These are phyloP conservation scores for Blastomyces silverae DNA, from an alignment of 2,329 filamentous ascomycete species.

Conservation along the genomic window DNA sequence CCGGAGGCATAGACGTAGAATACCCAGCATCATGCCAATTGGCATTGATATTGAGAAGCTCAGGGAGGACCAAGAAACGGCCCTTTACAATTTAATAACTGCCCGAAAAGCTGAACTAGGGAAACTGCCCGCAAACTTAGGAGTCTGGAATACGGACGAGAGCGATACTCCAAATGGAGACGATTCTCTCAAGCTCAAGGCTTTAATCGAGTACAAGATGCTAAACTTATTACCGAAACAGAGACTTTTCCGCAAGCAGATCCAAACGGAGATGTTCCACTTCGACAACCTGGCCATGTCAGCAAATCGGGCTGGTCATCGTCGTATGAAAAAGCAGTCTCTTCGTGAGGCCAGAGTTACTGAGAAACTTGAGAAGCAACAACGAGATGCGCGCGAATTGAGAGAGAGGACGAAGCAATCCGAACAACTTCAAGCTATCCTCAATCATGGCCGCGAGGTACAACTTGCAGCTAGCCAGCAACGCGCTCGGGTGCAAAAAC, in stretches of 20 bases:
- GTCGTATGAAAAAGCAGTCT: conserved; percentile 94
- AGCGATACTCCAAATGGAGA: conserved; percentile 66
- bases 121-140: conserved; percentile 74
- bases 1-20: conserved; percentile 67
- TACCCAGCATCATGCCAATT: conserved; percentile 81
- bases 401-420: conserved; percentile 96
- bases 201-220: conserved; percentile 92
- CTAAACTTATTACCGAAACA: conserved; percentile 84
- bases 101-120: conserved; percentile 79
- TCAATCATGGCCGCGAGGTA: conserved; percentile 74
- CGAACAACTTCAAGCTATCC: conserved; percentile 83
- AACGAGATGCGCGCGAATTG: conserved; percentile 89
- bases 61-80: conserved; percentile 77
- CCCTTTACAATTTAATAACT: conserved; percentile 83
- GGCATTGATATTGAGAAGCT: conserved; percentile 83
- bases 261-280: conserved; percentile 87
- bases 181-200: conserved; percentile 76
- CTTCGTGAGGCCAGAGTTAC: conserved; percentile 92
- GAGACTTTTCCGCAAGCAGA: conserved; percentile 72
- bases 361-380: conserved; percentile 98
- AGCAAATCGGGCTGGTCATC: conserved; percentile 82
- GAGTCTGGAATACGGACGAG: conserved; percentile 71
- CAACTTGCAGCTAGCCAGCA: conserved; percentile 60
- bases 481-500: conserved; percentile 70
- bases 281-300: conserved; percentile 97